Percentiles rank a stretch among this genome's conserved stretches.
Conservation (phyloP, 257 asterid species). For the Salvia splendens region DNA sequence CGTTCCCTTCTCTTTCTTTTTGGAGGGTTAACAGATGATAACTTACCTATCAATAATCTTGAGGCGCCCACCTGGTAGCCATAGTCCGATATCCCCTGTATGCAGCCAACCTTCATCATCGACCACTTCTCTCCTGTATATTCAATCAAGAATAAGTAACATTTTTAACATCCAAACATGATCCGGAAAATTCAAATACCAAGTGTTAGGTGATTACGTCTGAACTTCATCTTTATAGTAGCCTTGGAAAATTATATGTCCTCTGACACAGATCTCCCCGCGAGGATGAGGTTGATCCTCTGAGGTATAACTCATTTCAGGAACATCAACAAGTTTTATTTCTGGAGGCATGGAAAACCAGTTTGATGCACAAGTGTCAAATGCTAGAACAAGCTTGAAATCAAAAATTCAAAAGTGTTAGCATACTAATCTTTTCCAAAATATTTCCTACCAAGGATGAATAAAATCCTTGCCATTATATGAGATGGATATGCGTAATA, state of each 20-base stretch:
- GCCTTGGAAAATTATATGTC: slow-evolving; percentile 83
- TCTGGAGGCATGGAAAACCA: slow-evolving; percentile 44
- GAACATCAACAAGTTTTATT: slow-evolving; percentile 91
- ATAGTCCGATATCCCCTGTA: slow-evolving; percentile 95
- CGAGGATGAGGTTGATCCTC: slow-evolving; percentile 95
- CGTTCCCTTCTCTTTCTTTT: not conserved
- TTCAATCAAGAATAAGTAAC: slow-evolving; percentile 20
- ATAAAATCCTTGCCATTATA: not conserved
- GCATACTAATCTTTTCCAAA: not conserved
- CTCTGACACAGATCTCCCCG: slow-evolving; percentile 97
- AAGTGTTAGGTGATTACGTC: slow-evolving; percentile 50
- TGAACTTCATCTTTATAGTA: slow-evolving; percentile 88
- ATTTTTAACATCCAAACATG: slow-evolving; percentile 23
- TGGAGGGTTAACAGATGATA: not conserved
- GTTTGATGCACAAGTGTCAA: slow-evolving; percentile 16
- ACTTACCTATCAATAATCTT: slow-evolving; percentile 88
- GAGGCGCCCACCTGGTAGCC: slow-evolving; percentile 95
- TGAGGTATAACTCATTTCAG: slow-evolving; percentile 94
- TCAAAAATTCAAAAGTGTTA: not conserved
- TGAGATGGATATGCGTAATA: not conserved
- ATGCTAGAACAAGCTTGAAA: not conserved
- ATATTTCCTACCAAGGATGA: slow-evolving; percentile 18
- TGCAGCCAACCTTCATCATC: slow-evolving; percentile 91
- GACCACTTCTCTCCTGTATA: slow-evolving; percentile 78
- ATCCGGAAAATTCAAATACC: slow-evolving; percentile 14